phyloP scores from a whole-genome alignment of 768 basidiomycete genomes.

The Lentinula guzmanii region DNA sequence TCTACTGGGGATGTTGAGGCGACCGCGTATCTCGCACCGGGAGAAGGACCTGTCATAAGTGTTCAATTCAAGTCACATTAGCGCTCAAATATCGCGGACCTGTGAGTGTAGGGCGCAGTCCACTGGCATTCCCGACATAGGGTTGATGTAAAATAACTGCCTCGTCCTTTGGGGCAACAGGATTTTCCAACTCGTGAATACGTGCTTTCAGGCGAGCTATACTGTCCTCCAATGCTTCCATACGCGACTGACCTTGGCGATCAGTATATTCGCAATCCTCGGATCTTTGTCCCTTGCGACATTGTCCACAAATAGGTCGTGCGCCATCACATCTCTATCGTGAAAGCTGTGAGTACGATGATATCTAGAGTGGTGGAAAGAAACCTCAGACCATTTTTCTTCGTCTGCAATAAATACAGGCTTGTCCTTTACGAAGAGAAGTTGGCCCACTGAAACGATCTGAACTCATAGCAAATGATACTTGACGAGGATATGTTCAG shows the following conservation, averaged over 20 bases:
- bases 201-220: slow-evolving; percentile 40
- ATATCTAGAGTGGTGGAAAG: not conserved
- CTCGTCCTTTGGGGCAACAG: slow-evolving; percentile 15
- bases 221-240: slow-evolving; percentile 46
- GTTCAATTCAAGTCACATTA: not conserved
- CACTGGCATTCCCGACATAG: slow-evolving; percentile 15
- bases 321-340: slow-evolving; percentile 29
- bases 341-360: not conserved
- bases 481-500: not conserved
- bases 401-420: slow-evolving; percentile 10
- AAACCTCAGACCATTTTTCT: slow-evolving; percentile 9
- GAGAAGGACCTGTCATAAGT: not conserved
- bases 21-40: not conserved
- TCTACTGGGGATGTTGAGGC: slow-evolving; percentile 14
- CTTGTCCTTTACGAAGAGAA: slow-evolving; percentile 9
- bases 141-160: slow-evolving; percentile 29
- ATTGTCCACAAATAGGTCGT: slow-evolving; percentile 48
- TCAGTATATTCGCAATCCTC: slow-evolving; percentile 59
- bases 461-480: not conserved
- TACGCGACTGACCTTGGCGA: slow-evolving; percentile 38
- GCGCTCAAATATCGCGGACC: not conserved
- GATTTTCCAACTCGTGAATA: slow-evolving; percentile 40
- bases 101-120: not conserved
- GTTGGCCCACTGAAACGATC: not conserved
- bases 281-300: slow-evolving; percentile 34